Conservation (phyloP, 2,329 filamentous ascomycete genomes). For the Penicillium oxalicum region DNA sequence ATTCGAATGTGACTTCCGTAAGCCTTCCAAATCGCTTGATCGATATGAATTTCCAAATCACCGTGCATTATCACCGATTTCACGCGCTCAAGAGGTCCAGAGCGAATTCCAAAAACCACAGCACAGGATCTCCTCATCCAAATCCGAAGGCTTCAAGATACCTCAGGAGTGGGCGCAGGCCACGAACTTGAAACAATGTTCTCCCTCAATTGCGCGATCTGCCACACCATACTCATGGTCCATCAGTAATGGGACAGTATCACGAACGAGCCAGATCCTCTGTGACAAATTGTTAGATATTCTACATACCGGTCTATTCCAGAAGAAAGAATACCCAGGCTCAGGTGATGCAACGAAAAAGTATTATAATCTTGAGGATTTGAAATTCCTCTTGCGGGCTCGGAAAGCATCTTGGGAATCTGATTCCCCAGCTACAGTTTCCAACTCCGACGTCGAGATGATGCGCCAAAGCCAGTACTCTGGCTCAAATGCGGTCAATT, state of each 20-base stretch:
- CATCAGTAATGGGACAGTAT: background rate
- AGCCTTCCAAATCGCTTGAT: background rate
- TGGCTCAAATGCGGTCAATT: no score
- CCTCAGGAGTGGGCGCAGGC: no score
- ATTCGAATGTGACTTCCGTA: background rate
- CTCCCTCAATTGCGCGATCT: background rate
- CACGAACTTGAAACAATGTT: no score
- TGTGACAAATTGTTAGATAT: constrained; percentile 11
- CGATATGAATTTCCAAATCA: background rate
- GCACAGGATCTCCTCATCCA: background rate
- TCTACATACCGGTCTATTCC: constrained; percentile 13
- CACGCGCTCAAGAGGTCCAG: background rate
- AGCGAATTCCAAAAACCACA: background rate
- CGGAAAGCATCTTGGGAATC: constrained; percentile 12
- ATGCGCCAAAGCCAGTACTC: no score
- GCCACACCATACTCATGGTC: constrained; percentile 12
- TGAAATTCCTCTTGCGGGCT: constrained; percentile 16
- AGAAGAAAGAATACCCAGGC: background rate
- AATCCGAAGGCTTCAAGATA: background rate
- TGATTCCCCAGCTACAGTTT: no score
- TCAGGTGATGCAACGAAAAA: background rate
- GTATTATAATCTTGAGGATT: constrained; percentile 22
- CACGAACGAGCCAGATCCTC: background rate
- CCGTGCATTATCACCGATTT: background rate
- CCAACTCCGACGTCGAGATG: no score